phyloP scores from a whole-genome alignment of 169 alveolate genomes.

The Amoebophrya sp. region DNA sequence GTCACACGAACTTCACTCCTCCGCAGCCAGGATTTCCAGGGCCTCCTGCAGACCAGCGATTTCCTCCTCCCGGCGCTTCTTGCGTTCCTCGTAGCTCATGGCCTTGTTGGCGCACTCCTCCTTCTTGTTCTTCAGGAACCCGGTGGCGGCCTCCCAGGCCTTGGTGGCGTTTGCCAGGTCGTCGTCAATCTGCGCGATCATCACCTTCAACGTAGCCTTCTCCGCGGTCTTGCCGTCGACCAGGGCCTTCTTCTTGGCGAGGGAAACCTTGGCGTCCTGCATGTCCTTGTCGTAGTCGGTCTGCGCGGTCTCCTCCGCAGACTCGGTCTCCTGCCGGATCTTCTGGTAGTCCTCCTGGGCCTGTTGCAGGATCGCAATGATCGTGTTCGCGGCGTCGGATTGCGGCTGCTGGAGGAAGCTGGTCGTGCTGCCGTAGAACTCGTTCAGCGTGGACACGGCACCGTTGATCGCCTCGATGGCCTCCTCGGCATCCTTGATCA shows the following conservation, averaged over 20 bases:
- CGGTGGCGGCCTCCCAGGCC: not conserved
- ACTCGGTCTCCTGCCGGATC: conserved; percentile 20
- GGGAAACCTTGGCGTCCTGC: not conserved
- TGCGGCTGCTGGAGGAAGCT: not conserved
- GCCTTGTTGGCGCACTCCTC: conserved; percentile 26
- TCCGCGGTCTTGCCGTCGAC: conserved; percentile 14
- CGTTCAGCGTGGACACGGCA: not conserved
- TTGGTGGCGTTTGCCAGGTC: not conserved
- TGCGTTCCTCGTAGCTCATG: not conserved
- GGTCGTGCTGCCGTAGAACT: not conserved
- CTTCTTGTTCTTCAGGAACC: conserved; percentile 21
- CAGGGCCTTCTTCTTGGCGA: conserved; percentile 14
- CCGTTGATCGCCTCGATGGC: conserved; percentile 26
- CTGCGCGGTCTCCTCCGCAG: not conserved
- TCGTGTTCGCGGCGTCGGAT: not conserved
- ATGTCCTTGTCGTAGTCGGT: conserved; percentile 26
- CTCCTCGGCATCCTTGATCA: not conserved
- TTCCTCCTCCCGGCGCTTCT: conserved; percentile 1
- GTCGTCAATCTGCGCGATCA: conserved; percentile 7
- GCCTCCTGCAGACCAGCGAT: not conserved
- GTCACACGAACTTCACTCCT: not conserved
- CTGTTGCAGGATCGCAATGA: not conserved
- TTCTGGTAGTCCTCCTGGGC: not conserved
- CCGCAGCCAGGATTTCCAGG: not conserved
- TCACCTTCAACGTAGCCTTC: not conserved